Base-by-base conservation (phyloP, 2,329 filamentous ascomycete genomes). In the Xylaria sp. region DNA sequence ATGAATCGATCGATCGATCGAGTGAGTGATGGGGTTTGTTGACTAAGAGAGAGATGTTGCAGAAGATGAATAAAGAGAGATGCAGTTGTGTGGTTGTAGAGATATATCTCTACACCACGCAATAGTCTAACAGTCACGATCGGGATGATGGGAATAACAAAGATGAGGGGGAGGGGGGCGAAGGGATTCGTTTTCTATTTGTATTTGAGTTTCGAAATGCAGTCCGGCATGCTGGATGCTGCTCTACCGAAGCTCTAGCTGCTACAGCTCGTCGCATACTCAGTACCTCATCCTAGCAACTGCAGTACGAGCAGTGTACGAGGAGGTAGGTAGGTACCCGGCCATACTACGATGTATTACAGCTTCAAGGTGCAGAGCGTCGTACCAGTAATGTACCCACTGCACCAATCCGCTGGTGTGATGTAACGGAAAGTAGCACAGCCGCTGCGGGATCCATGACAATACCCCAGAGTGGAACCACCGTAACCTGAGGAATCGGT, bases 401-500 rank as follows among this genome's bases (percentile, higher is more conserved):
- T 13, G 50, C 23, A n/a, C 28, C 52, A 31, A 55, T 55, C 52
- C 18, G 31, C 28, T 59, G 65, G 48, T 54, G 60, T 69, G 66
- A 69, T 69, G 66, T 65, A 69, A 69, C 62, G 8, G 10, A 10
- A 28, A 51, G 56, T 39, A 39, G 60, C 66, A 69, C 52, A 61
- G 66, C 62, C 44, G 54, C 64, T 12, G 60, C 23, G 34, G 48
- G 46, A 37, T 23, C 50, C 57, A 46, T 3, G 48, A 8, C n/a
- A 34, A 20, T 69, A 65, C 66, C 66, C 66, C 66, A 9, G 66
- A 69, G 62, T 65, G 66, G 66, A 23, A 13, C 41, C 23, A 41
- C 3, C 5, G 12, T 31, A 28, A 5, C 28, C 25, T 23, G 23
- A 54, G 34, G 37, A 10, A n/a, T n/a, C 5, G 20, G 13, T 51